Base-by-base conservation (phyloP, 371 early-diverging fungal genomes). In the Sporodiniella umbellata region DNA sequence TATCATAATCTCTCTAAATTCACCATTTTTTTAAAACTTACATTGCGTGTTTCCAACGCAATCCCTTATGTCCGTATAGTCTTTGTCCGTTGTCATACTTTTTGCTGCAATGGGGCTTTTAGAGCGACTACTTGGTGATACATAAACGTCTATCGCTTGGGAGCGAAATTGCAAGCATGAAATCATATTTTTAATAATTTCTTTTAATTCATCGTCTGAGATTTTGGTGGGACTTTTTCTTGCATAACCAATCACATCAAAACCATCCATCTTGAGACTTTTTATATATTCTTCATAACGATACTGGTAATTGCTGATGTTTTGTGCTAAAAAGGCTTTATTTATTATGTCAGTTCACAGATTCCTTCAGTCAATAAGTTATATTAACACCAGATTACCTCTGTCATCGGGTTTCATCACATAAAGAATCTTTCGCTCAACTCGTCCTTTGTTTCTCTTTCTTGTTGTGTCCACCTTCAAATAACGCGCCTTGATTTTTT, bases 211-310 rank as follows among this genome's bases (percentile, higher is more conserved):
- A 42, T 37, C 3, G 37, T 37, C 37, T 37, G 37, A 37, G 12
- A 37, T 37, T 37, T 37, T 37, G 37, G 37, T 15, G 14, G 37
- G 37, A 14, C 37, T 35, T 35, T 35, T 35, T 39, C 48, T 39
- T 24, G 54, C 54, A 48, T 48, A 54, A 26, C 48, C 54, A 31
- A 54, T 48, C 24, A 54, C 47, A 42, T 54, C 48, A 48, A 42
- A 47, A 24, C 42, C 54, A 54, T 48, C 28, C 31, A 30, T 48
- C 42, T 42, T 42, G 12, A 42, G 46, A 30, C 39, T 54, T 31
- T 47, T 35, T 21, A 54, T 45, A 15, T 25, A 48, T 40, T 21
- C 6, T 46, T 54, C 45, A 33, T 48, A 54, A 26, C 42, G 47
- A 40, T 50, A 40, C 42, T 50, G 42, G 31, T 51, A 51, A 21